Conservation (phyloP, 2,329 filamentous ascomycete species). For the Raffaelea albimanens region DNA sequence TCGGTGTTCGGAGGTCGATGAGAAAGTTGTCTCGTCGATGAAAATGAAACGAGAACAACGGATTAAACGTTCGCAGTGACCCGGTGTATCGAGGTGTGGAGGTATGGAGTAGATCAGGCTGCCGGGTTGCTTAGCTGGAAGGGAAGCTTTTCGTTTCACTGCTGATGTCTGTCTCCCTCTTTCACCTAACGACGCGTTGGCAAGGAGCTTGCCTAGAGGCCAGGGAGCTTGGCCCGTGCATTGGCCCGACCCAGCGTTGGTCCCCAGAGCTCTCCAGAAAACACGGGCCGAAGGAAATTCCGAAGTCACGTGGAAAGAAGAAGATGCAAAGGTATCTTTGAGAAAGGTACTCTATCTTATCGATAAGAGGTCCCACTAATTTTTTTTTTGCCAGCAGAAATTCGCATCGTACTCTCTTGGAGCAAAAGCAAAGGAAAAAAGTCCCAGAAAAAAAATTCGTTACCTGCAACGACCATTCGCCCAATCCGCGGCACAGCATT, state of each 20-base stretch:
- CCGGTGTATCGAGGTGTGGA: too few relatives aligned
- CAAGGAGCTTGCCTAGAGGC: conserved; percentile 23
- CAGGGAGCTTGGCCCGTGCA: conserved; percentile 10
- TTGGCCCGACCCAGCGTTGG: neutral
- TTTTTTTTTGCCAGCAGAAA: neutral
- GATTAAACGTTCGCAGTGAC: too few relatives aligned
- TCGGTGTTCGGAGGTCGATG: neutral
- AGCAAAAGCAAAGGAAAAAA: neutral
- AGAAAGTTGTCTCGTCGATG: too few relatives aligned
- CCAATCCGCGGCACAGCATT: too few relatives aligned
- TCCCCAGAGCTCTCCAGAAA: too few relatives aligned
- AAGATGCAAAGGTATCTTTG: neutral
- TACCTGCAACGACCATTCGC: neutral
- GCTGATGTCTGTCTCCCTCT: too few relatives aligned
- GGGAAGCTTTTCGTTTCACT: conserved; percentile 17
- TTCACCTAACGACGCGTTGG: conserved; percentile 20
- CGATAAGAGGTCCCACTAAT: neutral
- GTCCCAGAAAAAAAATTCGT: neutral
- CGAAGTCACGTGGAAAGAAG: conserved; percentile 3
- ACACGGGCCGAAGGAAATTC: neutral
- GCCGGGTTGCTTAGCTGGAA: conserved; percentile 10
- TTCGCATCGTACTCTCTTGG: neutral
- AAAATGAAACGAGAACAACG: too few relatives aligned
- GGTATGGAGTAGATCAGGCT: conserved; percentile 4
- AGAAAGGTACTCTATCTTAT: conserved; percentile 1